Conservation (phyloP, 169 alveolate genomes). For the Cyclospora cayetanensis region DNA sequence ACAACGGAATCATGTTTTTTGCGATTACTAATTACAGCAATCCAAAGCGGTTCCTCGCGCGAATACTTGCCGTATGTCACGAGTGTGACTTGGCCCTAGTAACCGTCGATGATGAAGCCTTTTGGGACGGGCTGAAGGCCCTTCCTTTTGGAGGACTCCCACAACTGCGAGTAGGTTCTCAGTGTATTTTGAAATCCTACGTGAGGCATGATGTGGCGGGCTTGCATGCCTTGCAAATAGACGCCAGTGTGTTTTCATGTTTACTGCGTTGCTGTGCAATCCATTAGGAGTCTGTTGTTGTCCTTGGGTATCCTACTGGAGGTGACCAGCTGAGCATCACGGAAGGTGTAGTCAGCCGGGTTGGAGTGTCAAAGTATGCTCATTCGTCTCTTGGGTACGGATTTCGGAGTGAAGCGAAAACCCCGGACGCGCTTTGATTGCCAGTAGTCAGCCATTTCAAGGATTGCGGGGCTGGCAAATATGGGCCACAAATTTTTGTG, state of each 20-base stretch:
- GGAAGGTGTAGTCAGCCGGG: slow-evolving; percentile 89
- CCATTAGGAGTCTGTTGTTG: slow-evolving; percentile 86
- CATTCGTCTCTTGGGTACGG: slow-evolving; percentile 75
- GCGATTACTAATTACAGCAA: slow-evolving; percentile 50
- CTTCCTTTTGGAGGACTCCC: slow-evolving; percentile 83
- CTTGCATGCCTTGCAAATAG: too few relatives aligned
- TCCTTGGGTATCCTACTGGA: slow-evolving; percentile 91
- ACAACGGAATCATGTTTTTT: background rate
- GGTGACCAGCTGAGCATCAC: slow-evolving; percentile 91
- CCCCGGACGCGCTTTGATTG: too few relatives aligned
- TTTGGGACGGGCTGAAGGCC: slow-evolving; percentile 82
- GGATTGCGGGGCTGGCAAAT: background rate
- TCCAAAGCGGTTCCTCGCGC: slow-evolving; percentile 79
- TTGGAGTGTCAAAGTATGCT: slow-evolving; percentile 83
- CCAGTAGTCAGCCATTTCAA: too few relatives aligned
- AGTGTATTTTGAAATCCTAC: too few relatives aligned
- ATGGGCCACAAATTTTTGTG: background rate
- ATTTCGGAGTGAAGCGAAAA: too few relatives aligned
- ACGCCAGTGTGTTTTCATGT: too few relatives aligned
- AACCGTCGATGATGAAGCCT: slow-evolving; percentile 79
- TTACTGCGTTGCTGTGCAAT: too few relatives aligned
- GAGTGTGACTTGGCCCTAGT: slow-evolving; percentile 88
- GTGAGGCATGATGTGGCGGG: too few relatives aligned
- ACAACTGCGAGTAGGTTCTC: slow-evolving; percentile 69
- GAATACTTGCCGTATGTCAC: slow-evolving; percentile 82